phyloP scores from a whole-genome alignment of 768 basidiomycete genomes.

The Mycena filopes region DNA sequence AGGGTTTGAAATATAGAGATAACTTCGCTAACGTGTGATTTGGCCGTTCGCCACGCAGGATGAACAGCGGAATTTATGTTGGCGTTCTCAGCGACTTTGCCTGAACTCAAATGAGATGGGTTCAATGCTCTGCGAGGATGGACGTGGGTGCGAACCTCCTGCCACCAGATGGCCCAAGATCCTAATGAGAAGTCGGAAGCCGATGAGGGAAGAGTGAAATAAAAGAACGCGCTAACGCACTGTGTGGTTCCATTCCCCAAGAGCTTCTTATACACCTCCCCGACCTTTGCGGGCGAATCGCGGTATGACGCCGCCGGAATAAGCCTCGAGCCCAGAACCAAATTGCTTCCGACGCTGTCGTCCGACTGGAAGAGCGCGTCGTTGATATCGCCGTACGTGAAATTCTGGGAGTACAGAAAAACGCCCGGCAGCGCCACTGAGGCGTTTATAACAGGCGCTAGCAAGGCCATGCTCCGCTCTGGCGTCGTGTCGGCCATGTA shows the following conservation, averaged over 20 bases:
- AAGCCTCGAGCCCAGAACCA: conserved; percentile 33
- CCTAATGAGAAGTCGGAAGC: conserved; percentile 18
- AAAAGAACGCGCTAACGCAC: not conserved
- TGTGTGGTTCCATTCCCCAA: conserved; percentile 30
- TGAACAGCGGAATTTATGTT: too few relatives aligned
- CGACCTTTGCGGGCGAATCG: conserved; percentile 26
- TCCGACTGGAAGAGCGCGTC: conserved; percentile 26
- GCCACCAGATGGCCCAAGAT: conserved; percentile 32
- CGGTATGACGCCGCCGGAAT: conserved; percentile 30
- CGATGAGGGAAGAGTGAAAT: not conserved
- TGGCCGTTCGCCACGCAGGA: too few relatives aligned
- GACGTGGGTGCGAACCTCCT: conserved; percentile 29
- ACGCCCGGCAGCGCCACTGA: conserved; percentile 30
- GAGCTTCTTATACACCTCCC: conserved; percentile 35
- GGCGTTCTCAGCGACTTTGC: too few relatives aligned
- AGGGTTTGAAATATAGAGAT: too few relatives aligned
- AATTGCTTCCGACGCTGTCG: conserved; percentile 24
- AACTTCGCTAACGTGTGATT: too few relatives aligned
- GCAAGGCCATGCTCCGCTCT: conserved; percentile 26
- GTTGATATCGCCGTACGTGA: conserved; percentile 28
- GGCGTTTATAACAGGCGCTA: conserved; percentile 37
- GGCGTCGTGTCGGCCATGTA: conserved; percentile 20
- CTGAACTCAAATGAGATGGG: not conserved
- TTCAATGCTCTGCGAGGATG: not conserved
- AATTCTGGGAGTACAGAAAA: conserved; percentile 1